A percentile compares a stretch with the other conserved stretches of the same genome.
These are phyloP conservation scores for Crithidia brevicula DNA, from an alignment of 208 protist species.

Conservation along the genomic window DNA sequence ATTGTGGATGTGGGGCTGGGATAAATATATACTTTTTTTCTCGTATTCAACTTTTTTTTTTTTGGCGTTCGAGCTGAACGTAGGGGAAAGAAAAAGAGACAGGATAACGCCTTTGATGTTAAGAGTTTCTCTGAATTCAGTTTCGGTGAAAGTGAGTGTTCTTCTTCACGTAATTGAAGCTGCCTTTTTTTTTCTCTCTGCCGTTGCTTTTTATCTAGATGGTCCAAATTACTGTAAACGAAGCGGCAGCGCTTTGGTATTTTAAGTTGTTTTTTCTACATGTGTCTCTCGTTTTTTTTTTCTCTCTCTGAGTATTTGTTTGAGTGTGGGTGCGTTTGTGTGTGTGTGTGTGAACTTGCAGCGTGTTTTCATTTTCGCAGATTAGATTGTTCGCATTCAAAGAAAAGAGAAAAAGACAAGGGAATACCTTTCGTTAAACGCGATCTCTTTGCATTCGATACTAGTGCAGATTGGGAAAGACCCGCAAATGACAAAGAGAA, in stretches of 20 bases:
- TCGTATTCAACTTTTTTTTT: conserved; percentile 12
- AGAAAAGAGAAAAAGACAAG: not conserved
- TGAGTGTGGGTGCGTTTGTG: not conserved
- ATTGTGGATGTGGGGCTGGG: conserved; percentile 1
- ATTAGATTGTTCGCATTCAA: not conserved
- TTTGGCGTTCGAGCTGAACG: too few relatives aligned
- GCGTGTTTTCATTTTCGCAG: not conserved
- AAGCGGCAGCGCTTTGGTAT: not conserved
- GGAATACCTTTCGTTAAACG: not conserved
- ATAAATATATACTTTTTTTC: not conserved
- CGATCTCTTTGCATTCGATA: too few relatives aligned
- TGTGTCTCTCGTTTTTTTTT: conserved; percentile 18
- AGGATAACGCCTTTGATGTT: too few relatives aligned
- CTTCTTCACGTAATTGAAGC: too few relatives aligned
- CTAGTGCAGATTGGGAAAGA: too few relatives aligned
- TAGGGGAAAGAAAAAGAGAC: too few relatives aligned
- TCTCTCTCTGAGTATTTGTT: not conserved
- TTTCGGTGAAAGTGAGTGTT: too few relatives aligned
- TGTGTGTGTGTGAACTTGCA: not conserved
- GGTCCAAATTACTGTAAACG: too few relatives aligned
- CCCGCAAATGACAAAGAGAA: too few relatives aligned
- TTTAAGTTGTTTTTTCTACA: not conserved
- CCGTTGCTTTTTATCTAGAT: too few relatives aligned
- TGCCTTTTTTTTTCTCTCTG: not conserved
- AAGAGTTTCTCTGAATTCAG: too few relatives aligned